Base-by-base conservation (phyloP, 1,284 basidiomycete genomes). In the Sporisorium scitamineum region DNA sequence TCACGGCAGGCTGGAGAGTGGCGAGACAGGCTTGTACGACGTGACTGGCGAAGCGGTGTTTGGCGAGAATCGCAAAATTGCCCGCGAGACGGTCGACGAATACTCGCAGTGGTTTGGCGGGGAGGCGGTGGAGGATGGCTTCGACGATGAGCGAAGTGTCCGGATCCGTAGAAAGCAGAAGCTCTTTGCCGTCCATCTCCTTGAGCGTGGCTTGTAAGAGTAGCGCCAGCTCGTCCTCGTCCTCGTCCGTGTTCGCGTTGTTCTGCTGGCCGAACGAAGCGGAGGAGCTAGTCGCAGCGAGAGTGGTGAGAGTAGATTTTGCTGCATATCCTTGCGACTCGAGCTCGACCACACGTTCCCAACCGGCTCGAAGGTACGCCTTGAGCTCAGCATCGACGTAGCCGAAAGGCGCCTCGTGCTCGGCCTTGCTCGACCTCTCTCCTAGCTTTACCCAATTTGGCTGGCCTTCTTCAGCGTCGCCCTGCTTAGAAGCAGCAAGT, bases 11-110 rank as follows among this genome's bases (percentile, higher is more conserved):
- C 45, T 82, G 80, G 16, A 83, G 72, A 6, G 74, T 62, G 11
- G 54, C 44, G 18, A 83, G 75, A 37, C 68, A 64, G 5, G 79
- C 59, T 32, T 83, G 77, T 4, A 79, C 61, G 22, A 84, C 82
- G 69, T 85, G 84, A 3, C 81, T 83, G 27, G 80, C 84, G 45
- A 80, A 85, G n/a, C 84, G 64, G 53, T 85, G 84, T 14, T 61
- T 64, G 22, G 80, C 65, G 9, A 85, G 68, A 6, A 55, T 61
- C 13, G 61, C 51, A 45, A 77, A 78, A 61, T 73, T 80, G 34
- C 81, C 82, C 1, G 75, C 63, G 29, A 84, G 61, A n/a, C 80
- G 60, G 42, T 85, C 84, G n/a, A 82, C 65, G 26, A 84, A 73
- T 5, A 85, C 75, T 14, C 84, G 69, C 26, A 81, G 45, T n/a